Evolutionary conservation across 176 grass and related monocot species (phyloP), one percentile per base, ranked within the genome.

Genomic region (Stipa capillata): DNA sequence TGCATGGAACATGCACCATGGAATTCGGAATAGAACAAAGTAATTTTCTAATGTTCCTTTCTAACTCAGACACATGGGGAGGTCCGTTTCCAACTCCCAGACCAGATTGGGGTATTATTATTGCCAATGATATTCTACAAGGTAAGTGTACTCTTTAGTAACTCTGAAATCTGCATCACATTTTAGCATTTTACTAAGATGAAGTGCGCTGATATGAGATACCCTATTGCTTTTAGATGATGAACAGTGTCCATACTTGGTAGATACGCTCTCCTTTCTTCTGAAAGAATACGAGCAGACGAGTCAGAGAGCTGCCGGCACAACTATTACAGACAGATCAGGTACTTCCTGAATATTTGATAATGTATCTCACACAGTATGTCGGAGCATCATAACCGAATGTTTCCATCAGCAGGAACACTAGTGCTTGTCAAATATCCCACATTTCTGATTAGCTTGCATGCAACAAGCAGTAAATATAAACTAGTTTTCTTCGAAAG

Each of bases 111-210:
- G 87, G 92, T 59, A 82, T 97, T 83, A 66, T 92, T 84, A 92
- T 97, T 65, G 93, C 90, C 24, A 97, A 87, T 20, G 93, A 97
- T 18, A 92, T 97, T 65, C 63, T 97, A 76, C 72, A 90, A 23
- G 90, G 93, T 88, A 72, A 86, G 90, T 72, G 56, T 77, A 25
- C 43, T 28, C 37, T 17, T 63, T 45, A n/a, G 34, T 36, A 21
- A 72, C 36, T 66, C n/a, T 15, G 35, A 42, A 25, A 67, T 59
- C 9, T 21, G 15, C 47, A 32, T 81, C 29, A 49, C 12, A 35
- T 45, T 16, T 29, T 31, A 7, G 13, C 27, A 59, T 59, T 4
- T 64, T 36, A 50, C 8, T 59, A 12, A 16, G 51, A 34, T 62
- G 41, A 20, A 54, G 8, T 78, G 18, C 44, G 4, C 52, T 72